phyloP scores from a whole-genome alignment of 2,329 filamentous ascomycete genomes.

The Curvularia spicifera region DNA sequence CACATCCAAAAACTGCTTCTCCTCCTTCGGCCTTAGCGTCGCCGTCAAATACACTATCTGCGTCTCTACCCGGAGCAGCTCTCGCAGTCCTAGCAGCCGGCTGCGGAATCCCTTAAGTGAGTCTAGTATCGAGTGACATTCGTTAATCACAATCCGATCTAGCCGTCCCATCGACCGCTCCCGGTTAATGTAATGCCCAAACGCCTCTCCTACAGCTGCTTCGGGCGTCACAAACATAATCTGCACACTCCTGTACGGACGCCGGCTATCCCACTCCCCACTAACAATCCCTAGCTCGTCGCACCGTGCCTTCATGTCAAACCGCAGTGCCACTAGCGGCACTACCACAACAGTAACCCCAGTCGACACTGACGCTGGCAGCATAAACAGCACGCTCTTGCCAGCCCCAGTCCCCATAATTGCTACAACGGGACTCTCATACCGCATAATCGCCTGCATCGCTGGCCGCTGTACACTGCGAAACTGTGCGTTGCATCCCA shows the following conservation, averaged over 20 bases:
- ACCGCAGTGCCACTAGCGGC: constrained; percentile 28
- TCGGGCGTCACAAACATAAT: constrained; percentile 36
- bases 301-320: constrained; percentile 27
- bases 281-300: constrained; percentile 20
- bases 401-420: constrained; percentile 33
- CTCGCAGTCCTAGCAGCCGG: constrained; percentile 22
- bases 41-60: constrained; percentile 33
- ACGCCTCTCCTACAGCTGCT: constrained; percentile 27
- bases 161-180: constrained; percentile 21
- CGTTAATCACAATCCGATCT: constrained; percentile 29
- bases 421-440: constrained; percentile 24
- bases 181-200: constrained; percentile 28
- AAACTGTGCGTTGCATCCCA: constrained; percentile 22
- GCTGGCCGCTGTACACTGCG: constrained; percentile 26
- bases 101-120: constrained; percentile 17
- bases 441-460: constrained; percentile 26
- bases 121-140: constrained; percentile 32
- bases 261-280: constrained; percentile 25
- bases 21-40: constrained; percentile 26
- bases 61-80: constrained; percentile 21
- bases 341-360: constrained; percentile 24
- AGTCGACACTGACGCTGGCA: constrained; percentile 17
- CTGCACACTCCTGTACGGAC: constrained; percentile 18
- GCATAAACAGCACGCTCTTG: constrained; percentile 40
- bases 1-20: constrained; percentile 19